Evolutionary conservation across 140 eudicot species (phyloP).

Genomic region (Senecio squalidus): DNA sequence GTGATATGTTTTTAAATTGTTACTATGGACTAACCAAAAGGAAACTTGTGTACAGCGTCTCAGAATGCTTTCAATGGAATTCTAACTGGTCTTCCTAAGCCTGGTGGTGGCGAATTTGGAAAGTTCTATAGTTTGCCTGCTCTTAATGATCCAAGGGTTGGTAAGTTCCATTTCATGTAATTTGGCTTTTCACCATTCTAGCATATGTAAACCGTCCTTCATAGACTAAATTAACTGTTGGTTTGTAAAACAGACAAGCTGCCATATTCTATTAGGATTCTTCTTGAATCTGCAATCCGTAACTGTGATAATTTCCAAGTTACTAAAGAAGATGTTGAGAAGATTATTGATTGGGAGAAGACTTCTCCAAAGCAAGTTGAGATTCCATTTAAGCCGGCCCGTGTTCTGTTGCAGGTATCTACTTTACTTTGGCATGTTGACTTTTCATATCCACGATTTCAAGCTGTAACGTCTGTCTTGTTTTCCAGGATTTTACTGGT

Average conservation of each 20-base stretch:
- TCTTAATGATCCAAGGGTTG: conserved; percentile 83
- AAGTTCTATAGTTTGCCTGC: conserved; percentile 89
- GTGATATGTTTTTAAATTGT: neutral
- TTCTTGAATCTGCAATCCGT: conserved; percentile 86
- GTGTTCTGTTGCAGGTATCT: conserved; percentile 83
- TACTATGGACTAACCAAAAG: too few relatives aligned
- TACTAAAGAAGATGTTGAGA: conserved; percentile 82
- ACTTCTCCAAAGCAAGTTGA: conserved; percentile 85
- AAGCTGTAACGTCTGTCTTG: conserved; percentile 1
- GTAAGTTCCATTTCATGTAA: conserved; percentile 27
- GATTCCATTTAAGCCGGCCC: conserved; percentile 97
- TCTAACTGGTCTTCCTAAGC: conserved; percentile 77
- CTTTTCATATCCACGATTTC: conserved; percentile 9
- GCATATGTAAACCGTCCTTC: neutral
- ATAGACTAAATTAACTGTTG: neutral
- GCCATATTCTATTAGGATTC: conserved; percentile 88
- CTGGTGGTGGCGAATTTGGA: conserved; percentile 97
- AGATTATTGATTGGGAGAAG: conserved; percentile 91
- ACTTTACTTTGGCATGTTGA: conserved; percentile 10
- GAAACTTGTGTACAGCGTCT: conserved; percentile 52
- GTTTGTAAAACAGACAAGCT: conserved; percentile 56
- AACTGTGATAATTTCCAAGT: conserved; percentile 95
- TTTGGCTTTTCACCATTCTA: neutral
- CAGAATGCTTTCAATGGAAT: conserved; percentile 72
- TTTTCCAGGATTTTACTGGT: conserved; percentile 87